Percentiles rank a stretch among this genome's conserved stretches.
phyloP scores from a whole-genome alignment of 495 filamentous ascomycete genomes.

The Penicillium maclennaniae region DNA sequence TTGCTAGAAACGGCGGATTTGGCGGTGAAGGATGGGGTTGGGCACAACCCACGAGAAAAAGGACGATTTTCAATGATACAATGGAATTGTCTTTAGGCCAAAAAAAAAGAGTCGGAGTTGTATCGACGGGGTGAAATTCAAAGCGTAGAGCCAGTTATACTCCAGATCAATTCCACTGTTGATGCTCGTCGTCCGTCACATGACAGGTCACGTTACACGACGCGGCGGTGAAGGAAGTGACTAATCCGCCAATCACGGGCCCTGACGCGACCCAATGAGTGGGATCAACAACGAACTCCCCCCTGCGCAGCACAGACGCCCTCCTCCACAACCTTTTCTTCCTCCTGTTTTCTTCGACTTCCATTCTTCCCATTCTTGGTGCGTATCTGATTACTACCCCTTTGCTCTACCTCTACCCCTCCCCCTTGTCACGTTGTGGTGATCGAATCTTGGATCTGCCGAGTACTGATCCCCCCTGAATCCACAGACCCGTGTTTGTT shows the following conservation, averaged over 20 bases:
- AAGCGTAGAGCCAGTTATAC: too few species aligned
- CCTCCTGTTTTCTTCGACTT: slow-evolving; percentile 16
- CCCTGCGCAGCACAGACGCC: slow-evolving; percentile 31
- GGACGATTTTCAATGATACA: background rate
- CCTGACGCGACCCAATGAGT: slow-evolving; percentile 40
- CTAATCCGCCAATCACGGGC: slow-evolving; percentile 30
- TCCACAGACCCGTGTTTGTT: slow-evolving; percentile 30
- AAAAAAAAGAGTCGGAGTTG: background rate
- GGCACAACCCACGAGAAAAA: background rate
- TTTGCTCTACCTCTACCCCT: slow-evolving; percentile 14
- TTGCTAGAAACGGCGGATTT: background rate
- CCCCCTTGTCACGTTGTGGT: slow-evolving; percentile 16
- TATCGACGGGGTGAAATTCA: background rate
- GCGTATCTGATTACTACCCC: slow-evolving; percentile 16
- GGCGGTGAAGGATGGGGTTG: background rate
- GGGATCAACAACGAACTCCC: slow-evolving; percentile 38
- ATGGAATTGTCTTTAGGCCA: background rate
- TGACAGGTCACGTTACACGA: background rate
- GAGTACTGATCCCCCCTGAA: slow-evolving; percentile 26
- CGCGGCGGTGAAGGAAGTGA: slow-evolving; percentile 22
- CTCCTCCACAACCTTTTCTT: slow-evolving; percentile 26
- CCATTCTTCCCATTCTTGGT: slow-evolving; percentile 33
- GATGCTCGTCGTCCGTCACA: background rate
- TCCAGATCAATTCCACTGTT: background rate
- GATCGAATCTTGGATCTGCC: background rate